Conservation (phyloP, 2,329 filamentous ascomycete genomes). For the Trichoderma koningiopsis region DNA sequence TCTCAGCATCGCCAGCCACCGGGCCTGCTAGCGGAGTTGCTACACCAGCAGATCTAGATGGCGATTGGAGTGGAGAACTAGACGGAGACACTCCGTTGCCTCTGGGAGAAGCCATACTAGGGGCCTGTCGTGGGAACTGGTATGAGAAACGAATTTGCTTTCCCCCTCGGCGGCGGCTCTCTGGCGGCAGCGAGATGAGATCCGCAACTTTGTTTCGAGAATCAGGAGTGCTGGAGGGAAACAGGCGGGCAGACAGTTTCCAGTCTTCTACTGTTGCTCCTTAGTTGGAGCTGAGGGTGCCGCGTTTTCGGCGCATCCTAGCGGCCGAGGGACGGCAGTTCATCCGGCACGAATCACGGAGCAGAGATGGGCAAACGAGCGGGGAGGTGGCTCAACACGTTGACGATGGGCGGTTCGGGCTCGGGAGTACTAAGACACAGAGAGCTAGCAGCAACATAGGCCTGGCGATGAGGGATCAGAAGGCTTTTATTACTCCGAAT, state of each 20-base stretch:
- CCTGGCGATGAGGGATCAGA: background rate
- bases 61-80: slow-evolving; percentile 1
- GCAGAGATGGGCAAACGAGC: background rate
- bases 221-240: background rate
- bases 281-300: background rate
- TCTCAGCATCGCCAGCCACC: slow-evolving; percentile 24
- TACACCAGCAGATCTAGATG: background rate
- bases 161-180: background rate
- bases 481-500: background rate
- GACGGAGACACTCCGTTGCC: slow-evolving; percentile 9
- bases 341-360: background rate
- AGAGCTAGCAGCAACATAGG: slow-evolving; percentile 1
- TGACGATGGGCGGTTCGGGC: slow-evolving; percentile 4
- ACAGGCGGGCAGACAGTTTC: background rate
- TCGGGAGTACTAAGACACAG: slow-evolving; percentile 21
- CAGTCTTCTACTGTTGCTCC: background rate
- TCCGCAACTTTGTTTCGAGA: background rate
- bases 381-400: slow-evolving; percentile 11
- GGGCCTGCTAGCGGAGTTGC: background rate
- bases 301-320: background rate
- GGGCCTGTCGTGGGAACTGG: background rate
- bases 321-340: background rate
- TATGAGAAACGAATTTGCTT: background rate
- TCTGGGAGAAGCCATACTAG: slow-evolving; percentile 9
- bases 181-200: background rate